Evolutionary conservation across 2,329 filamentous ascomycete genomes (phyloP), one percentile per base, ranked within the genome.

Genomic region (Helicocarpus griseus): DNA sequence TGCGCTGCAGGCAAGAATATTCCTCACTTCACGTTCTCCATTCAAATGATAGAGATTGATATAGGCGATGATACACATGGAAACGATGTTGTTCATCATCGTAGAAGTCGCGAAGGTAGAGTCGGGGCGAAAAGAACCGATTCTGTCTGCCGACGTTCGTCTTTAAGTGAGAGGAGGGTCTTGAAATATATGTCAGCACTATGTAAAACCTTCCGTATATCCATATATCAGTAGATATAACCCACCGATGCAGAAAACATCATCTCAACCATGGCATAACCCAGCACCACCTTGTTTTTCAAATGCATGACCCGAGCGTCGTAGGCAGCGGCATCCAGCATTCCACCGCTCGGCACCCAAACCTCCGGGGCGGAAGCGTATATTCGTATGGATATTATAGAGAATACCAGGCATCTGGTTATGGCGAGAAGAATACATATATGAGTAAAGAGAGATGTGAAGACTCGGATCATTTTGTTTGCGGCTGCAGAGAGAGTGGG

Each of bases 251-350:
- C 89, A 88, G 89, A 95, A 55, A 79, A 78, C 58, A 88, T 75
- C 66, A 88, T 80, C 73, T 96, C 90, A 63, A 95, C 64, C 61
- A 95, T 93, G 7, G 82, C 82, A 69, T 89, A 93, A 0, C 86
- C 83, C 65, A 96, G 94, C 38, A 95, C 81, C 38, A 95, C 73
- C 48, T 88, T 80, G 65, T 94, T 95, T 73, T 90, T 89, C 60
- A 95, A 69, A 22, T 80, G 78, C 56, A 89, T 84, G 47, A 81
- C 75, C 22, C 17, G 39, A 55, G 64, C 49, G 61, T 35, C 36
- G 51, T 50, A 41, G 36, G 44, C 51, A 19, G 56, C 53, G 21
- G 56, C 26, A 26, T 56, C 52, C 48, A 59, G 61, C 31, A 53
- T 47, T 14, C 56, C 56, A 8, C 60, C n/a, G 50, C 56, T 39